These are phyloP conservation scores for Metarhizium sp. DNA, from an alignment of 2,329 filamentous ascomycete species.

Conservation along the genomic window DNA sequence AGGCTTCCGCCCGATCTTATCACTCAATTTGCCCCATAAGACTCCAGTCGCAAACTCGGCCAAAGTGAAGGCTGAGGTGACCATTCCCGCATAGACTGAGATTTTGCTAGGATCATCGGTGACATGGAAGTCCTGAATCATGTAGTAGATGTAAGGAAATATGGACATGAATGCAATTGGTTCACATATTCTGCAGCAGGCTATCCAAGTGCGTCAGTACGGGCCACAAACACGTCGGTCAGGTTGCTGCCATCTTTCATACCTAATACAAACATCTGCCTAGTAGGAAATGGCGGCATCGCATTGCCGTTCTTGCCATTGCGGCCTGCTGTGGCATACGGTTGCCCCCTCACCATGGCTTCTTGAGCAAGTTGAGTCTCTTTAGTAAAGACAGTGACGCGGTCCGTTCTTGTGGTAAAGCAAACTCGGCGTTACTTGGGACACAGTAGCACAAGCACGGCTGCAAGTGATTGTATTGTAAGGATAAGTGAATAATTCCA, in stretches of 20 bases:
- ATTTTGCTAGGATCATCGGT: conserved; percentile 71
- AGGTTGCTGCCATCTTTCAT: conserved; percentile 14
- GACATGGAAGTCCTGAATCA: conserved; percentile 87
- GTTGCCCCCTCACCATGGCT: conserved; percentile 19
- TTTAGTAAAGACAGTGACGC: background rate
- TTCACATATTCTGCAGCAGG: conserved; percentile 91
- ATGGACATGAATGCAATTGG: conserved; percentile 99
- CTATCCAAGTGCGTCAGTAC: conserved; percentile 31
- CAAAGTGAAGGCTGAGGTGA: conserved; percentile 92
- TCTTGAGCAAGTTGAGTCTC: background rate
- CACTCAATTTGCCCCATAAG: conserved; percentile 88
- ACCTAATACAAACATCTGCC: conserved; percentile 46
- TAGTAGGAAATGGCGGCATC: conserved; percentile 26
- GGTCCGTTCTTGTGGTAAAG: background rate
- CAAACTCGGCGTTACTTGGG: background rate
- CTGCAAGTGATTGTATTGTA: background rate
- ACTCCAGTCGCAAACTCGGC: conserved; percentile 90
- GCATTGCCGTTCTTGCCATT: conserved; percentile 13
- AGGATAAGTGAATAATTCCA: background rate
- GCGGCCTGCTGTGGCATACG: conserved; percentile 13
- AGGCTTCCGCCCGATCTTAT: conserved; percentile 85
- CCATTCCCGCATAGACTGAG: conserved; percentile 88
- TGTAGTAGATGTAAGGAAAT: conserved; percentile 96
- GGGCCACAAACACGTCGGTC: background rate
- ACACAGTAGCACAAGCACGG: background rate